Evolutionary conservation across 768 basidiomycete species (phyloP), one percentile per base, ranked within the genome.

Genomic region (Postia placenta): DNA sequence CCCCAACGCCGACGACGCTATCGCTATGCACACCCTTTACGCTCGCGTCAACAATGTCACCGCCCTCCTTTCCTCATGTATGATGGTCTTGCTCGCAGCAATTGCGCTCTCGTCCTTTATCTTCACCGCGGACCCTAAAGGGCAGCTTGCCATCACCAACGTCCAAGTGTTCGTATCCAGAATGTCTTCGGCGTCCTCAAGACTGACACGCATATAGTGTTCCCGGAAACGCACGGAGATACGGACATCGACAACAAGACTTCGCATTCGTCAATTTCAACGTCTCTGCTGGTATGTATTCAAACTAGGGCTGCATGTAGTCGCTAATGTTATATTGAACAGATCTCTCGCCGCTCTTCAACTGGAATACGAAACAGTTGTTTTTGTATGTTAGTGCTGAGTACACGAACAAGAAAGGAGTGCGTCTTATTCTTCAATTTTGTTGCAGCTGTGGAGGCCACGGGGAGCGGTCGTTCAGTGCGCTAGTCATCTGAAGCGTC

Each of bases 311-410:
- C 11, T 11, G 17, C 38, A 11, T 39, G 38, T 42, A 7, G 6
- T n/a, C 38, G 38, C 17, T 22, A 42, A 17, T 48, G 43, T 14
- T 30, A 22, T 11, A 42, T 30, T 30, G 33, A 19, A 41, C 54
- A 92, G 92, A 95, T 67, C 72, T 95, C 4, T 71, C 78, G 7
- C 80, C 92, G 11, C 73, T 95, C 25, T 95, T 93, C 69, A 72
- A 93, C 67, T 95, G 92, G 92, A 95, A 95, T 66, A 94, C 92
- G n/a, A 95, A 95, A 67, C 92, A 95, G 62, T 61, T 95, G 11
- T 94, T 95, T 64, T 64, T 94, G 11, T 92, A 89, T 60, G 76
- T 95, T 27, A 79, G 83, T 57, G 92, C 88, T 0, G 90, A 94
- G 64, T 94, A 92, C 62, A 74, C 74, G 27, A 87, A 83, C 47